Evolutionary conservation across 176 grass and related monocot species (phyloP).

Genomic region (Bromus sterilis): DNA sequence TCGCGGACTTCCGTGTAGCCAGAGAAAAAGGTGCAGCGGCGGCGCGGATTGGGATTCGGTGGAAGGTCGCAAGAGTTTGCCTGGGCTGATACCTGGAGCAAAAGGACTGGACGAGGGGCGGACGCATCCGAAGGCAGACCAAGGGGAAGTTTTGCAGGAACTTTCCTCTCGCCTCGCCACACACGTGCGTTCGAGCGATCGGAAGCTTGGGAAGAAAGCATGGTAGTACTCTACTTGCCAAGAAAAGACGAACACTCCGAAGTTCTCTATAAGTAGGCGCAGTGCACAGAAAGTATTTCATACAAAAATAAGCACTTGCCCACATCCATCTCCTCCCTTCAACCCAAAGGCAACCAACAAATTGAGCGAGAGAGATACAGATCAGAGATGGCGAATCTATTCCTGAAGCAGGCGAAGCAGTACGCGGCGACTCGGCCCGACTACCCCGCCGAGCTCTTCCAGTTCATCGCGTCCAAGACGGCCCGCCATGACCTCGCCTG

Average conservation of each 20-base stretch:
- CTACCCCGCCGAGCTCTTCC: constrained; percentile 73
- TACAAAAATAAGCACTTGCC: background rate
- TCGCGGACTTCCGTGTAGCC: background rate
- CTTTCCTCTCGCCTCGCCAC: background rate
- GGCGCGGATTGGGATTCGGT: background rate
- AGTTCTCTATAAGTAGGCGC: background rate
- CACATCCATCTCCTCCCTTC: background rate
- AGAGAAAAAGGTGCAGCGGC: background rate
- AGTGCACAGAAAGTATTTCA: background rate
- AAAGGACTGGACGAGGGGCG: background rate
- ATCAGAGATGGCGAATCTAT: constrained; percentile 74
- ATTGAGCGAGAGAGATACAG: background rate
- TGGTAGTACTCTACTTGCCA: background rate
- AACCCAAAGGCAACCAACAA: background rate
- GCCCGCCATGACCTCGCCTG: constrained; percentile 48
- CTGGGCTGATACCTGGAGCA: background rate
- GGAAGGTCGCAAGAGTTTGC: background rate
- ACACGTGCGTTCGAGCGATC: background rate
- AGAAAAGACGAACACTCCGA: background rate
- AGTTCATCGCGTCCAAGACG: constrained; percentile 70
- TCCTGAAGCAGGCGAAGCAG: constrained; percentile 75
- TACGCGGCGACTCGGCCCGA: constrained; percentile 66
- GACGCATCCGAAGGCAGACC: background rate
- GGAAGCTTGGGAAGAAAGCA: background rate
- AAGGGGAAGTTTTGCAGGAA: background rate